Evolutionary conservation across 345 rosid species (phyloP).

Genomic region (Bruguiera sexangula): DNA sequence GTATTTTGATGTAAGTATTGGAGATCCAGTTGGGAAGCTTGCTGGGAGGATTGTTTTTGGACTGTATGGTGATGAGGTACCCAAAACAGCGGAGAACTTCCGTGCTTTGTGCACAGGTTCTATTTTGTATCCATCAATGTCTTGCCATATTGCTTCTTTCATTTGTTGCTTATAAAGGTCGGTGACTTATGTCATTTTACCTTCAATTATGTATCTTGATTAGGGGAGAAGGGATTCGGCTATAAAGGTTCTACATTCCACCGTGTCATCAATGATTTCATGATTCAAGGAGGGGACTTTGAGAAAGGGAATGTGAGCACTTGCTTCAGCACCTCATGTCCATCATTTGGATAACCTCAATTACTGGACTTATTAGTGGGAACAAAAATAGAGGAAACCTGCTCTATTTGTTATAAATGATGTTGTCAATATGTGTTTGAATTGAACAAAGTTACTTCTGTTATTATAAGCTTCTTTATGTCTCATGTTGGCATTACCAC

Average conservation of each 20-base stretch:
- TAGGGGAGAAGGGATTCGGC: slow-evolving; percentile 98
- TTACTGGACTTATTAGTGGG: too few species aligned
- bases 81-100: slow-evolving; percentile 91
- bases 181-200: neutral
- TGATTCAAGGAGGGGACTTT: slow-evolving; percentile 99
- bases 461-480: neutral
- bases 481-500: neutral
- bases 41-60: slow-evolving; percentile 92
- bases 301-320: slow-evolving; percentile 90
- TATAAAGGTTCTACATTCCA: slow-evolving; percentile 76
- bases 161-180: neutral
- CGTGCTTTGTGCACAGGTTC: slow-evolving; percentile 95
- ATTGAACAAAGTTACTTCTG: too few species aligned
- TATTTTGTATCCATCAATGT: neutral
- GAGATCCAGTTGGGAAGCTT: slow-evolving; percentile 83
- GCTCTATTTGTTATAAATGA: too few species aligned
- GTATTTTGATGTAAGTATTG: slow-evolving; percentile 86
- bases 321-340: neutral
- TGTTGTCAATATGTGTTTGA: too few species aligned
- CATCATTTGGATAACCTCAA: too few species aligned
- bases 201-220: slow-evolving; percentile 15
- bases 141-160: neutral
- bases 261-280: slow-evolving; percentile 93
- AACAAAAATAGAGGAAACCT: too few species aligned
- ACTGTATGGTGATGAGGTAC: slow-evolving; percentile 90